Conservation (phyloP, 805 yeast species). For the Teunomyces stri region DNA sequence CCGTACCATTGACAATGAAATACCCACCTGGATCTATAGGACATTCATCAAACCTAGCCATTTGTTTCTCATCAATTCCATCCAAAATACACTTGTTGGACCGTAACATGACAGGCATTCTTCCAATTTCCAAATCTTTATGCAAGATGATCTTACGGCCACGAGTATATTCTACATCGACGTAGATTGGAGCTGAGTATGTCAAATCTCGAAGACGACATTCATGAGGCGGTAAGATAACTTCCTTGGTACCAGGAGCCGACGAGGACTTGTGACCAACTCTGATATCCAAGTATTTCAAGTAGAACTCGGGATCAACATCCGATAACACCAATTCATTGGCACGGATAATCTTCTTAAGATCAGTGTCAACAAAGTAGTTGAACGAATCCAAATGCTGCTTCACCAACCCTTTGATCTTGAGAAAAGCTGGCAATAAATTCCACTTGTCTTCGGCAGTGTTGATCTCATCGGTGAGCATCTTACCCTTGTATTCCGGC, state of each 20-base stretch:
- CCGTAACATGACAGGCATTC: slow-evolving; percentile 98
- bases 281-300: slow-evolving; percentile 89
- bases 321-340: slow-evolving; percentile 87
- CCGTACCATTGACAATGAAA: slow-evolving; percentile 96
- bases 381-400: slow-evolving; percentile 98
- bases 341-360: slow-evolving; percentile 89
- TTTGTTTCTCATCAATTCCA: slow-evolving; percentile 72
- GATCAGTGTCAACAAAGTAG: slow-evolving; percentile 89
- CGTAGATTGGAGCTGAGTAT: slow-evolving; percentile 92
- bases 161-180: slow-evolving; percentile 95
- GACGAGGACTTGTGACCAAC: slow-evolving; percentile 79
- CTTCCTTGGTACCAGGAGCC: slow-evolving; percentile 50
- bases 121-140: slow-evolving; percentile 88
- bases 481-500: slow-evolving; percentile 83
- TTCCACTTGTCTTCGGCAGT: slow-evolving; percentile 98
- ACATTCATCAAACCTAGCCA: slow-evolving; percentile 91
- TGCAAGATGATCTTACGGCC: slow-evolving; percentile 91
- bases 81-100: slow-evolving; percentile 86
- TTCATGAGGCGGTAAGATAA: slow-evolving; percentile 84
- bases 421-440: slow-evolving; percentile 88
- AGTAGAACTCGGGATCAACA: slow-evolving; percentile 95
- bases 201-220: slow-evolving; percentile 93
- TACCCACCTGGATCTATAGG: slow-evolving; percentile 99
- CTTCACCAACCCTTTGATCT: slow-evolving; percentile 93
- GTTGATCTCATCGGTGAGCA: slow-evolving; percentile 78